Percentiles rank a stretch among this genome's conserved stretches.
Evolutionary conservation across 768 basidiomycete genomes (phyloP).

Genomic region (Leucocoprinus leucothites): DNA sequence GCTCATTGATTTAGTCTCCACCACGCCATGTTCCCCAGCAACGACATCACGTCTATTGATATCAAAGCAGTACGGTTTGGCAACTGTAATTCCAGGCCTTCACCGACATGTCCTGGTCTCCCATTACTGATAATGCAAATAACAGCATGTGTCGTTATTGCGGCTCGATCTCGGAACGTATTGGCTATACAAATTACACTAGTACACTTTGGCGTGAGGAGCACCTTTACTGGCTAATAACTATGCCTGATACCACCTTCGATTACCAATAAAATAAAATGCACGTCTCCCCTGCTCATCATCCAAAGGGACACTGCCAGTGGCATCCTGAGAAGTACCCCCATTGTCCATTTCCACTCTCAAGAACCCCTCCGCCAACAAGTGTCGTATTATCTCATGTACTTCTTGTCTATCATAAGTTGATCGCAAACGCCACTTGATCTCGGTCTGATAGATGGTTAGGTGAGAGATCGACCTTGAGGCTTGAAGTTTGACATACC

Average conservation of each 20-base stretch:
- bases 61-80: not conserved
- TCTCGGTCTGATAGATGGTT: conserved; percentile 46
- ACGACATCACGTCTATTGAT: conserved; percentile 3
- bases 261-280: conserved; percentile 57
- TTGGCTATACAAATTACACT: too few relatives aligned
- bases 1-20: not conserved
- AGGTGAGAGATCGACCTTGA: not conserved
- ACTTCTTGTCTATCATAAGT: conserved; percentile 79
- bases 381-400: conserved; percentile 52
- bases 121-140: too few relatives aligned
- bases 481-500: conserved; percentile 35
- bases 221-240: too few relatives aligned
- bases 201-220: too few relatives aligned
- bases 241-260: conserved; percentile 71
- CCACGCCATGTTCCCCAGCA: conserved; percentile 2
- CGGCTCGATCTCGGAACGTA: too few relatives aligned
- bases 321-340: not conserved
- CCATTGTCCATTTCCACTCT: conserved; percentile 18
- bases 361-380: conserved; percentile 53
- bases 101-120: not conserved
- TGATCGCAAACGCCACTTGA: conserved; percentile 66
- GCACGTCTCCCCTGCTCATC: conserved; percentile 48
- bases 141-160: too few relatives aligned
- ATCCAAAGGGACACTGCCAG: conserved; percentile 31
- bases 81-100: not conserved